These are phyloP conservation scores for Kitagawia praeruptora DNA, from an alignment of 129 eudicot genomes.

Conservation along the genomic window DNA sequence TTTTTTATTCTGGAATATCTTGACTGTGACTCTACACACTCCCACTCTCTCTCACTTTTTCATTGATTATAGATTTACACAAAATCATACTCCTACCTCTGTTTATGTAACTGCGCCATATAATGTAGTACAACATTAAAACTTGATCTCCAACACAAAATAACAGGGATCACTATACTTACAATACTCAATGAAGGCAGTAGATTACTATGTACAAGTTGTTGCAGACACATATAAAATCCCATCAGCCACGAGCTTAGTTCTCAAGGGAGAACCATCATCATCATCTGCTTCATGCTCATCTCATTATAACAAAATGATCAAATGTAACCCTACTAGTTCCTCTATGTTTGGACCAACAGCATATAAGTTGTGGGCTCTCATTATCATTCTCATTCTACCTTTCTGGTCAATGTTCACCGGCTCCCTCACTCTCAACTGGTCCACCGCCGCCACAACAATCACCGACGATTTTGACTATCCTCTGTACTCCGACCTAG, in stretches of 20 bases:
- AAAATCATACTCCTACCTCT: no score
- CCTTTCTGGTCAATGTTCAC: constrained; percentile 90
- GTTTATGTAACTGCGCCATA: no score
- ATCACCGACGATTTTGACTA: constrained; percentile 38
- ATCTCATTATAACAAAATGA: neutral
- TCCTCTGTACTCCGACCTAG: constrained; percentile 49
- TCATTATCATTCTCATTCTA: constrained; percentile 48
- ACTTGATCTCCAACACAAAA: no score
- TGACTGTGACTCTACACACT: no score
- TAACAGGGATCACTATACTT: no score
- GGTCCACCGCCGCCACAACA: constrained; percentile 42
- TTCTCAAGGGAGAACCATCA: neutral
- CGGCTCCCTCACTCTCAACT: constrained; percentile 69
- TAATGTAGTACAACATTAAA: no score
- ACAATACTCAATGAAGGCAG: no score
- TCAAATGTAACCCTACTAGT: neutral
- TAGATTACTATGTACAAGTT: no score
- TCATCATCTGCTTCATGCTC: neutral
- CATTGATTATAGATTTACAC: no score
- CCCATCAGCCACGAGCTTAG: neutral
- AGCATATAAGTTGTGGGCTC: constrained; percentile 65
- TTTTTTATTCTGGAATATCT: no score
- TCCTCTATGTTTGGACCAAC: neutral
- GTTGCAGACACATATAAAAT: no score
- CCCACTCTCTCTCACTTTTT: no score